Percentiles rank a stretch among this genome's conserved stretches.
Conservation (phyloP, 257 asterid genomes). For the Ilex asprella region DNA sequence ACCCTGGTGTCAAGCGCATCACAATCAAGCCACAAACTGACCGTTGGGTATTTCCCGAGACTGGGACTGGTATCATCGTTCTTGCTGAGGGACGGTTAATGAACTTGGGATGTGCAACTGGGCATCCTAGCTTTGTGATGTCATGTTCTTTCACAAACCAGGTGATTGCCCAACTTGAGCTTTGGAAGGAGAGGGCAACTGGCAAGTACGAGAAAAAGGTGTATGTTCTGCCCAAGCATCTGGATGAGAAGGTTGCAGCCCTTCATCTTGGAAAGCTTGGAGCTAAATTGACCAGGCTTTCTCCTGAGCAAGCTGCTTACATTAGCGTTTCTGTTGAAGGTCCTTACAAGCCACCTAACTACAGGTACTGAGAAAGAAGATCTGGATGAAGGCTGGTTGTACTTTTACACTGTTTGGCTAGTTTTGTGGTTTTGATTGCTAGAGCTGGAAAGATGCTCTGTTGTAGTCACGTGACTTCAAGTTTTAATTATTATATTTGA, state of each 20-base stretch:
- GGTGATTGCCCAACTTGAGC: slow-evolving; percentile 13
- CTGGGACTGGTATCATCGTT: slow-evolving; percentile 8
- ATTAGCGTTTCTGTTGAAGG: slow-evolving; percentile 2
- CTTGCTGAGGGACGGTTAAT: slow-evolving; percentile 11
- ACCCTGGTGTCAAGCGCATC: slow-evolving; percentile 12
- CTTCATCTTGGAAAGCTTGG: slow-evolving; percentile 10
- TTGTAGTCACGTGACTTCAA: too few species aligned
- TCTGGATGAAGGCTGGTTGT: too few species aligned
- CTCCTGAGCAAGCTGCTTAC: slow-evolving; percentile 10
- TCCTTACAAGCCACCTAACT: slow-evolving; percentile 5
- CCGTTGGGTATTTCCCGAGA: slow-evolving; percentile 15
- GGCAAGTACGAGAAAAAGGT: slow-evolving; percentile 13
- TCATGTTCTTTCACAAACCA: slow-evolving; percentile 15
- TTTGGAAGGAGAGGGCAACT: slow-evolving; percentile 11
- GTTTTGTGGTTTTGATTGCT: too few species aligned
- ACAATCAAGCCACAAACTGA: slow-evolving; percentile 16
- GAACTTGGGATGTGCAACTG: slow-evolving; percentile 12
- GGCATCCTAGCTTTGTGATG: slow-evolving; percentile 19
- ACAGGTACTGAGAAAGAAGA: not conserved
- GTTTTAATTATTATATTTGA: too few species aligned
- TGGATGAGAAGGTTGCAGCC: slow-evolving; percentile 9
- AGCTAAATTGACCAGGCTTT: not conserved
- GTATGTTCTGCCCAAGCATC: slow-evolving; percentile 10
- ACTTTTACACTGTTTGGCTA: too few species aligned
- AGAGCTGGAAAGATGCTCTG: too few species aligned